These are phyloP conservation scores for Plasmodium chabaudi DNA, from an alignment of 169 alveolate genomes.

Conservation along the genomic window DNA sequence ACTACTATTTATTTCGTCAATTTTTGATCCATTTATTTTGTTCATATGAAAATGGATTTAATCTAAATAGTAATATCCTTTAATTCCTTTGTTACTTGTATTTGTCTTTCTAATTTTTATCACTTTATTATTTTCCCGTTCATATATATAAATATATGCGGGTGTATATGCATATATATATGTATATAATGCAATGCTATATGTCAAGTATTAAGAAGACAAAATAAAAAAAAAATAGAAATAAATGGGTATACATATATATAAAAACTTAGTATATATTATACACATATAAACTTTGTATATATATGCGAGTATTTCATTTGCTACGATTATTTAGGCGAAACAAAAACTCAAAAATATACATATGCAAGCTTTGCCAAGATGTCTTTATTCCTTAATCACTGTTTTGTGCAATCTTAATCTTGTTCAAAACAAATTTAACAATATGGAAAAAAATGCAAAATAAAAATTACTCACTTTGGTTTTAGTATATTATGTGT, in stretches of 20 bases:
- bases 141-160: neutral
- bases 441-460: neutral
- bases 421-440: slow-evolving; percentile 11
- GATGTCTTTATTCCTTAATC: neutral
- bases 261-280: neutral
- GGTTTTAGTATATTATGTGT: too few relatives aligned
- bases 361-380: neutral
- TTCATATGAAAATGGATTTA: slow-evolving; percentile 36
- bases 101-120: slow-evolving; percentile 11
- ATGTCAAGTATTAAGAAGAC: neutral
- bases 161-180: neutral
- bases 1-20: slow-evolving; percentile 36
- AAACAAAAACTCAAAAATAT: too few relatives aligned
- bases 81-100: neutral
- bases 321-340: too few relatives aligned
- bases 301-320: too few relatives aligned
- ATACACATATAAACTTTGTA: neutral
- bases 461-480: neutral
- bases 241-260: neutral
- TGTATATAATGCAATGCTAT: neutral
- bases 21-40: slow-evolving; percentile 69
- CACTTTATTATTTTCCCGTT: neutral
- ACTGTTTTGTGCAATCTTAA: neutral
- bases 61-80: slow-evolving; percentile 1
- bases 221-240: neutral